Evolutionary conservation across 2,329 filamentous ascomycete species (phyloP).

Genomic region (Paraconiothyrium sp.): DNA sequence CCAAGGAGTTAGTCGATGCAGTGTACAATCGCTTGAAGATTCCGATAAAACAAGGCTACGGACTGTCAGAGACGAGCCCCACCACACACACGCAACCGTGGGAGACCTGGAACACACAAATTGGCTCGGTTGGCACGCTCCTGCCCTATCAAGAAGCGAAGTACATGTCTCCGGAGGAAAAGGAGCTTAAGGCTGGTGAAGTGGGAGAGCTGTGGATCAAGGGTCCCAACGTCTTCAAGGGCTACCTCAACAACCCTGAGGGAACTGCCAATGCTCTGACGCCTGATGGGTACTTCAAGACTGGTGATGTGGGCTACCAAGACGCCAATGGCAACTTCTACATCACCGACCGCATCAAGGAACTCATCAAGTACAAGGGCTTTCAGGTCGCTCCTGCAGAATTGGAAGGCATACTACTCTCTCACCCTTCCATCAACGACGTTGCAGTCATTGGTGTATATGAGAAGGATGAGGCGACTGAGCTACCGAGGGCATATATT

Average conservation of each 20-base stretch:
- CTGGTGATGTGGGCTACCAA: slow-evolving; percentile 84
- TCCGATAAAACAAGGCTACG: slow-evolving; percentile 91
- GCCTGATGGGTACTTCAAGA: slow-evolving; percentile 85
- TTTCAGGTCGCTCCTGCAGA: slow-evolving; percentile 61
- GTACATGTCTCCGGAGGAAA: slow-evolving; percentile 72
- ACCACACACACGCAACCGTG: slow-evolving; percentile 78
- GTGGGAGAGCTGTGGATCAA: slow-evolving; percentile 71
- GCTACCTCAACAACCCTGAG: slow-evolving; percentile 78
- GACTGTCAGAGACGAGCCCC: slow-evolving; percentile 86
- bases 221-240: slow-evolving; percentile 82
- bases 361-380: slow-evolving; percentile 55
- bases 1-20: slow-evolving; percentile 78
- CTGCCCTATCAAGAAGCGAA: slow-evolving; percentile 83
- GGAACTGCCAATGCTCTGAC: slow-evolving; percentile 77
- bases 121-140: slow-evolving; percentile 81
- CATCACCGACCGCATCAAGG: slow-evolving; percentile 78
- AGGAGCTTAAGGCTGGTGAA: slow-evolving; percentile 70
- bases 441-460: slow-evolving; percentile 58
- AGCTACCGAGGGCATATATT: slow-evolving; percentile 52
- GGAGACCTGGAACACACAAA: slow-evolving; percentile 77
- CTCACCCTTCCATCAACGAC: slow-evolving; percentile 55
- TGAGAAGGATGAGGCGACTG: slow-evolving; percentile 56
- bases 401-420: slow-evolving; percentile 56
- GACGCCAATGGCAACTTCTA: slow-evolving; percentile 83
- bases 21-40: slow-evolving; percentile 78